Base-by-base conservation (phyloP, 2,329 filamentous ascomycete species). In the Aspergillus hortae region DNA sequence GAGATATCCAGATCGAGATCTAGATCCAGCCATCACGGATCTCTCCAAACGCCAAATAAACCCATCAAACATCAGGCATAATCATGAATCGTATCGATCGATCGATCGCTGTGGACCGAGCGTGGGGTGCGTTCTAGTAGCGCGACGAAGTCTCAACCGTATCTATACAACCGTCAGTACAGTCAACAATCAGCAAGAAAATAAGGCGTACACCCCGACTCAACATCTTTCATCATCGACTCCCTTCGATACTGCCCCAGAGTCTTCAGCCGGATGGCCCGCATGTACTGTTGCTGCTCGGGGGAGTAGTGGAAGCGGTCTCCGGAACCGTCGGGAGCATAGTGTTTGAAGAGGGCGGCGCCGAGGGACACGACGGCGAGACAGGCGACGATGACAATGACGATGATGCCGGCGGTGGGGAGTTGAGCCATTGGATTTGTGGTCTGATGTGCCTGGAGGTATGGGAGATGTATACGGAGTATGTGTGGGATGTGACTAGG, bases 271-370 rank as follows among this genome's bases (percentile, higher is more conserved):
- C 67, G 63, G 23, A 70, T 60, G 1, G 57, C 51, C 3, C 65
- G 65, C 67, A 70, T 70, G 49, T 70, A 70, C 11, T 56, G 46
- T 25, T 61, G 55, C 36, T 70, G 67, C 12, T 69, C 62, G 46
- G 58, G 56, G n/a, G 60, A 52, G 6, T 58, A 57, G 10, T 58
- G 53, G 47, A 51, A 63, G 4, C 51, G 58, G 15, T 56, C 48
- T 6, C 52, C 49, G 6, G 38, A 7, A 4, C 61, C 58, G 19
- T 56, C 46, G 7, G 66, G 67, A 46, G 60, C 59, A 40, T 56
- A 48, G 44, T 66, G 62, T 17, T 60, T 61, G 49, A 62, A 61
- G 41, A 70, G 49, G 2, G 67, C 63, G 27, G 67, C 67, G 14
- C 61, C 62, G 11, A 69, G 44, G 1, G 65, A 62, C 2, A 66